Conservation (phyloP, 768 basidiomycete species). For the Lentinula lateritia region DNA sequence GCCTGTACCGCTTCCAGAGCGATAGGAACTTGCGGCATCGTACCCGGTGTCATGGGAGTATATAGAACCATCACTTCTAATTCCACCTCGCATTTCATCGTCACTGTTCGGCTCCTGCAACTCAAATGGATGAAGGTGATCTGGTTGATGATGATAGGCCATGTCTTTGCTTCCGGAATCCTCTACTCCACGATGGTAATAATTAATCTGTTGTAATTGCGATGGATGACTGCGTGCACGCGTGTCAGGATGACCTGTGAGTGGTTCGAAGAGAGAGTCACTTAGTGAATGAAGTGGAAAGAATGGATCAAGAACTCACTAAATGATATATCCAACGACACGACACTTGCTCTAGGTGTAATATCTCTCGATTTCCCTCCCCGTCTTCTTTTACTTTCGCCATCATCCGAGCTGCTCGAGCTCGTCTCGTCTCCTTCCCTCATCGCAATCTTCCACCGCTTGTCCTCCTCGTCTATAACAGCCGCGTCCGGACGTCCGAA, state of each 20-base stretch:
- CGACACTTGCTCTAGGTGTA: not conserved
- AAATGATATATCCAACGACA: not conserved
- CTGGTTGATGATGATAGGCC: not conserved
- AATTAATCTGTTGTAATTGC: slow-evolving; percentile 1
- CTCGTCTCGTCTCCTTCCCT: slow-evolving; percentile 3
- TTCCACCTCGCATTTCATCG: not conserved
- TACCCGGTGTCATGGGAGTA: not conserved
- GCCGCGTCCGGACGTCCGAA: not conserved
- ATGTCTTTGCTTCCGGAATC: not conserved
- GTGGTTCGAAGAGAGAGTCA: not conserved
- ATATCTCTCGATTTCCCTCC: not conserved
- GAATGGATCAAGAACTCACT: not conserved
- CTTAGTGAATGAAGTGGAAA: not conserved
- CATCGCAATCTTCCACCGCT: not conserved
- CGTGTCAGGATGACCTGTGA: not conserved
- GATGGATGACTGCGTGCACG: slow-evolving; percentile 5
- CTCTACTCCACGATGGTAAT: not conserved
- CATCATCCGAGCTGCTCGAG: slow-evolving; percentile 1
- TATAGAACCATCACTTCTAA: not conserved
- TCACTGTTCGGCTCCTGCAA: not conserved
- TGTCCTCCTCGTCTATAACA: not conserved
- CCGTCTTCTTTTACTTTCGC: not conserved
- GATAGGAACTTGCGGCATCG: not conserved
- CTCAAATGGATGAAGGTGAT: not conserved
- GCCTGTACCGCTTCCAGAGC: not conserved